Base-by-base conservation (phyloP, 2,329 filamentous ascomycete genomes). In the Pseudocercospora eumusae region DNA sequence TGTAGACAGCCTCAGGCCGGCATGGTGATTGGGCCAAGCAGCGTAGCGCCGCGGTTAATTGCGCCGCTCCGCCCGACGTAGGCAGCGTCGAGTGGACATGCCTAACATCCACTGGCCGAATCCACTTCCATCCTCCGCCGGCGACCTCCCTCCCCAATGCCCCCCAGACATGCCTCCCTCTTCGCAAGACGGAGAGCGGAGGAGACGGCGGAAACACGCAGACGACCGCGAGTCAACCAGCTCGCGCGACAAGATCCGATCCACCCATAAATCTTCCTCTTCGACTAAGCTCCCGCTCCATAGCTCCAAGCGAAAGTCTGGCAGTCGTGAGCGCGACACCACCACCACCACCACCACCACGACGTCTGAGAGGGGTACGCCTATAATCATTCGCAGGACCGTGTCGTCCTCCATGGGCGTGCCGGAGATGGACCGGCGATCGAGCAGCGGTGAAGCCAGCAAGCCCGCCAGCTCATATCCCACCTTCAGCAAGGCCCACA, bases 401-500 rank as follows among this genome's bases (percentile, higher is more conserved):
- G 52, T 66, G 62, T 66, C 50, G 50, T 31, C 50, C 18, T 54
- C 66, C 28, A 62, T 69, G 65, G 75, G 76, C 18, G 69, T 79
- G 55, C 80, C 81, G 40, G 81, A 82, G 68, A 79, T 82, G 76
- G 77, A 79, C 21, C 75, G 80, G 3, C 73, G 80, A 27, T 61
- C 73, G 13, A 72, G 71, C 13, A 70, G 70, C 60, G 68, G 70
- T 66, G 76, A 75, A 31, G 68, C 44, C 69, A 20, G 44, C 21
- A 70, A 75, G 56, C 70, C 75, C 40, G 75, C 74, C 65, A 69
- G 90, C 45, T 88, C 91, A 6, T 96, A 96, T 74, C 91, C 92
- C 1, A 83, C 84, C 10, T 92, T 96, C 76, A 95, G 90, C 78
- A 97, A 96, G 78, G 90, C 90, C 11, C 91, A 96, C 76, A 96